phyloP scores from a whole-genome alignment of 1,139 yeast species.

The Taphrina wiesneri region DNA sequence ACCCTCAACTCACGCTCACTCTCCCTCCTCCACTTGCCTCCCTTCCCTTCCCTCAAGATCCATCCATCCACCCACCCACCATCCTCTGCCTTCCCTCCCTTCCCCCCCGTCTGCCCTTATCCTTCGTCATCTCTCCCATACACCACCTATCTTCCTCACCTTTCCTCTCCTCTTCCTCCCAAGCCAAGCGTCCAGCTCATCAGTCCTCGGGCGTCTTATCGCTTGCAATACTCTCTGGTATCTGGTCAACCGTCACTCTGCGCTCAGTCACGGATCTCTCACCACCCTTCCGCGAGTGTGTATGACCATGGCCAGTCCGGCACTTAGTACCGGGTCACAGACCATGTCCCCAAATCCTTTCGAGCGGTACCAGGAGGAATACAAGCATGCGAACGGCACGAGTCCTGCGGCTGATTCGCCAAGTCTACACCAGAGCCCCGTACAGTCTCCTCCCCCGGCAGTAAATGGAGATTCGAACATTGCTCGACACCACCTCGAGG shows the following conservation, averaged over 20 bases:
- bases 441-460: slow-evolving; percentile 3
- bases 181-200: not conserved
- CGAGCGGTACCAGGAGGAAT: slow-evolving; percentile 2
- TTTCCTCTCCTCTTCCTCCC: not conserved
- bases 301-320: slow-evolving; percentile 21
- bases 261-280: not conserved
- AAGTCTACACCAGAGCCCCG: not conserved
- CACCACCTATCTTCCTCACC: not conserved
- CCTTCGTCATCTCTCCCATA: not conserved
- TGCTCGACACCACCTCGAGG: slow-evolving; percentile 7
- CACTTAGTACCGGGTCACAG: slow-evolving; percentile 4
- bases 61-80: not conserved
- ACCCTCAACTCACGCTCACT: no score
- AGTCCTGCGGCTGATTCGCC: not conserved
- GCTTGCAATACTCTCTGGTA: not conserved
- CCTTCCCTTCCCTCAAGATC: not conserved
- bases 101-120: not conserved
- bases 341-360: slow-evolving; percentile 2
- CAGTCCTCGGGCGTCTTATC: not conserved
- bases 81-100: not conserved
- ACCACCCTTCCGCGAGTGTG: not conserved
- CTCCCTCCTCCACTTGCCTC: not conserved
- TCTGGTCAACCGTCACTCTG: not conserved
- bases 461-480: not conserved
- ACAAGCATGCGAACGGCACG: not conserved